Evolutionary conservation across 1,284 basidiomycete genomes (phyloP).

Genomic region (Cutaneotrichosporon cutaneum): DNA sequence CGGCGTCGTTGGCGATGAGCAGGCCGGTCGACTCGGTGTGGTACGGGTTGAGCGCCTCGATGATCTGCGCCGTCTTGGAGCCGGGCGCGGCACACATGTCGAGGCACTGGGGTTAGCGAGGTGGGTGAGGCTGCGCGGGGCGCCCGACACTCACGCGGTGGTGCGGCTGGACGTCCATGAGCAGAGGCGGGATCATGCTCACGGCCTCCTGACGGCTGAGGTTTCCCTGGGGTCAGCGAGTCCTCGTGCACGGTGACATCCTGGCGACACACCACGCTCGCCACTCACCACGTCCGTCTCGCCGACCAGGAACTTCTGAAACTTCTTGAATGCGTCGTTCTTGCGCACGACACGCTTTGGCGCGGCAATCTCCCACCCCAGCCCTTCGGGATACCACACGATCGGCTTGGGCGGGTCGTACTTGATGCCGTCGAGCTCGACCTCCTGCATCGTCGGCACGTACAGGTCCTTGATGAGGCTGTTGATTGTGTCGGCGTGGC

Average conservation of each 20-base stretch:
- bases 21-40: conserved; percentile 47
- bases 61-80: conserved; percentile 65
- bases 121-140: not conserved
- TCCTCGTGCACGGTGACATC: not conserved
- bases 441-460: conserved; percentile 72
- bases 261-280: not conserved
- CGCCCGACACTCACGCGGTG: conserved; percentile 60
- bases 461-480: conserved; percentile 70
- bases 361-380: conserved; percentile 95
- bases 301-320: conserved; percentile 94
- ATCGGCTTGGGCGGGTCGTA: conserved; percentile 76
- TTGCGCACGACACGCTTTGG: conserved; percentile 87
- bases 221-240: conserved; percentile 66
- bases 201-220: conserved; percentile 96
- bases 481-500: conserved; percentile 71
- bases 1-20: conserved; percentile 57
- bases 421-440: conserved; percentile 68
- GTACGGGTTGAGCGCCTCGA: conserved; percentile 53
- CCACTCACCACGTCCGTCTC: conserved; percentile 88
- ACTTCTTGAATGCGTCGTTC: conserved; percentile 89
- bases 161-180: conserved; percentile 90
- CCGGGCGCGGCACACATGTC: conserved; percentile 99
- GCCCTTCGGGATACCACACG: conserved; percentile 87
- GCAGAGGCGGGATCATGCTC: conserved; percentile 95
- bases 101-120: conserved; percentile 63